phyloP scores from a whole-genome alignment of 2,329 filamentous ascomycete genomes.

The Trichoderma afroharzianum region DNA sequence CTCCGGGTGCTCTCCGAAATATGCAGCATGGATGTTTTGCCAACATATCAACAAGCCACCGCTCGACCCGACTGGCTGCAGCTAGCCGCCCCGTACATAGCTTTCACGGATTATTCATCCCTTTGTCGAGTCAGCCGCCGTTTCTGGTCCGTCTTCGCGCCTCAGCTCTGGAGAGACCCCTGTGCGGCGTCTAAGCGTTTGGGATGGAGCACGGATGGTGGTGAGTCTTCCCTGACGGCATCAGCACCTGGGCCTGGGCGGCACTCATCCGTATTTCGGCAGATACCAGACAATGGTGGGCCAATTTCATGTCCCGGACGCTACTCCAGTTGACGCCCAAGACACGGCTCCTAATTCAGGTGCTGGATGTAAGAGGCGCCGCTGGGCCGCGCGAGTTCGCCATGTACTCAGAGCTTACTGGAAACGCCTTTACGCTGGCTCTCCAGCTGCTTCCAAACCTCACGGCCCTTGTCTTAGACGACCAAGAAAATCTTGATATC shows the following conservation, averaged over 20 bases:
- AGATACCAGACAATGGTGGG: slow-evolving; percentile 49
- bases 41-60: slow-evolving; percentile 53
- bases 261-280: neutral
- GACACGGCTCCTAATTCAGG: slow-evolving; percentile 43
- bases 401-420: slow-evolving; percentile 35
- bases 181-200: slow-evolving; percentile 37
- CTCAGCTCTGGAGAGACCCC: slow-evolving; percentile 51
- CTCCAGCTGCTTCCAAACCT: slow-evolving; percentile 41
- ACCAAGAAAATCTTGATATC: slow-evolving; percentile 44
- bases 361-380: slow-evolving; percentile 45
- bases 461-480: slow-evolving; percentile 46
- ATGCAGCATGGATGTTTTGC: slow-evolving; percentile 36
- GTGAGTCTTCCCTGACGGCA: slow-evolving; percentile 31
- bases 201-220: slow-evolving; percentile 43
- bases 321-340: slow-evolving; percentile 32
- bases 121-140: slow-evolving; percentile 48
- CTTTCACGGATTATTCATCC: slow-evolving; percentile 38
- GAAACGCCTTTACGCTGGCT: slow-evolving; percentile 38
- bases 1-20: neutral
- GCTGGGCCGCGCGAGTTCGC: slow-evolving; percentile 40
- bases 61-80: slow-evolving; percentile 46
- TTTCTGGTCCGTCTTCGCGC: slow-evolving; percentile 49
- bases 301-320: slow-evolving; percentile 42
- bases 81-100: slow-evolving; percentile 45
- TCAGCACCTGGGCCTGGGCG: neutral